Conservation (phyloP, 179 eudicot species). For the Dionaea muscipula region DNA sequence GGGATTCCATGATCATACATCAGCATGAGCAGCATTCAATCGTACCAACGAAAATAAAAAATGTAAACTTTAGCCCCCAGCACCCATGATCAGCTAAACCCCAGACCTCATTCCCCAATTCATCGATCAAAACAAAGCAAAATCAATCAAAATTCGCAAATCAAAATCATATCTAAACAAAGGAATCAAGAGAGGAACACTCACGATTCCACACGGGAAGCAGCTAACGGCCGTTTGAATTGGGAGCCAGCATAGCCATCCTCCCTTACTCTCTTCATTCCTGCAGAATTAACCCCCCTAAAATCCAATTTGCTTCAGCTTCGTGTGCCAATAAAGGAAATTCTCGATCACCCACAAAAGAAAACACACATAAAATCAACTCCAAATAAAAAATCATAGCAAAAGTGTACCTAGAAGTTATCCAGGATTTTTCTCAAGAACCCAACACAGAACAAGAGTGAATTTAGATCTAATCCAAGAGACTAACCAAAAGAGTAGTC, state of each 20-base stretch:
- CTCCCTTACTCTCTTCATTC: conserved; percentile 82
- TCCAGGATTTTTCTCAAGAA: background rate
- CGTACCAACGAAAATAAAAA: background rate
- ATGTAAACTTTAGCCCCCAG: background rate
- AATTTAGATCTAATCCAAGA: too few relatives aligned
- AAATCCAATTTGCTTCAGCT: background rate
- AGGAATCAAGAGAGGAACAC: conserved; percentile 12
- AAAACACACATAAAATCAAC: background rate
- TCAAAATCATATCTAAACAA: background rate
- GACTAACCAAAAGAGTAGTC: too few relatives aligned
- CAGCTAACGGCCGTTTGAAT: conserved; percentile 49
- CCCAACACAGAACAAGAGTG: too few relatives aligned
- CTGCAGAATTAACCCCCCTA: conserved; percentile 13
- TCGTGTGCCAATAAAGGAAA: too few relatives aligned
- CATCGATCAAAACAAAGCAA: background rate
- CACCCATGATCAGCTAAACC: conserved; percentile 3
- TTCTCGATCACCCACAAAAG: background rate
- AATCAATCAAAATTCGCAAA: conserved; percentile 5
- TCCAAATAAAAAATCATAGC: background rate
- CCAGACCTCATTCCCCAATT: background rate
- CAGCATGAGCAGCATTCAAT: background rate
- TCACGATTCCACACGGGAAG: conserved; percentile 66
- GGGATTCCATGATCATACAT: conserved; percentile 1
- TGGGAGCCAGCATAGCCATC: conserved; percentile 53
- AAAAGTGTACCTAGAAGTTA: background rate